Conservation (phyloP, 257 asterid genomes). For the Solanum piurae region DNA sequence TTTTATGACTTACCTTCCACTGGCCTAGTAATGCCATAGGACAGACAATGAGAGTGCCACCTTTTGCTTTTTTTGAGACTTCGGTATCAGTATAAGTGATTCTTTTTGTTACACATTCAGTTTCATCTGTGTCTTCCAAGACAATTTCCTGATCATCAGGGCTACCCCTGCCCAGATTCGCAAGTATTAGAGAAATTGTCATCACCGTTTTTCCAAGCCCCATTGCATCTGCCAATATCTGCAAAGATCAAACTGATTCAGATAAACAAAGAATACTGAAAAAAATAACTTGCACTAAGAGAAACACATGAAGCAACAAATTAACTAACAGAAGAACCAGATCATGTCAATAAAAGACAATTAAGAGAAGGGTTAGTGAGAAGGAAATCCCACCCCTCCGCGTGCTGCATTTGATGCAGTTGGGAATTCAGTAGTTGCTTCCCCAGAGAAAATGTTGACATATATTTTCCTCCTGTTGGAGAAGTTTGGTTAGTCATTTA, state of each 20-base stretch:
- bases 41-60: constrained; percentile 77
- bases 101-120: constrained; percentile 14
- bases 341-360: neutral
- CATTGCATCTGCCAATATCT: constrained; percentile 93
- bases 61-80: constrained; percentile 34
- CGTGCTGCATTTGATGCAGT: constrained; percentile 52
- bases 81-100: constrained; percentile 3
- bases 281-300: neutral
- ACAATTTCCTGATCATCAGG: constrained; percentile 24
- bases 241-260: constrained; percentile 2
- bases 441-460: constrained; percentile 72
- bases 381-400: constrained; percentile 57
- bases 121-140: constrained; percentile 3
- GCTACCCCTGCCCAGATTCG: constrained; percentile 46
- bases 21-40: constrained; percentile 92
- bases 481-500: neutral
- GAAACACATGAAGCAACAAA: neutral
- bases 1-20: constrained; percentile 56
- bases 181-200: constrained; percentile 71
- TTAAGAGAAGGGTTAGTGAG: neutral
- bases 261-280: neutral
- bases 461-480: constrained; percentile 63
- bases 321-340: neutral
- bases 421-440: constrained; percentile 64
- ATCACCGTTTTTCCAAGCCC: constrained; percentile 93